Base-by-base conservation (phyloP, 1,139 yeast genomes). In the Kluyveromyces marxianus region DNA sequence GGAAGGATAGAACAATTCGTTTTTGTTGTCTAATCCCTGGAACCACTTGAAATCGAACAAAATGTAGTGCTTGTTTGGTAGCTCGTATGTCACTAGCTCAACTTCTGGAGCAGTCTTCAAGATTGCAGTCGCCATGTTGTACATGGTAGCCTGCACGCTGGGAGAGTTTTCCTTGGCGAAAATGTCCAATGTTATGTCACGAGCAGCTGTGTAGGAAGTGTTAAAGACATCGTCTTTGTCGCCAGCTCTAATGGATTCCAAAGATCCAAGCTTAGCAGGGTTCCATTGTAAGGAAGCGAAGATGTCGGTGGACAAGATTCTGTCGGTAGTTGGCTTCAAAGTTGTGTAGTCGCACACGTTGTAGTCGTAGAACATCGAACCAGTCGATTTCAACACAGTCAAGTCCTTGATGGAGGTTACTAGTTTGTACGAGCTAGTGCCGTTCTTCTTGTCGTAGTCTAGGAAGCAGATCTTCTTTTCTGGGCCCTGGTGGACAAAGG, bases 91-190 rank as follows among this genome's bases (percentile, higher is more conserved):
- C 38, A 88, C 96, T 41, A 72, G 72, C 49, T 71, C 76, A 46
- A 89, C 72, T 51, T 72, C 73, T 4, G 80, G 72, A 48, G 77
- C 82, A 44, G 60, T 63, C 45, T 70, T 72, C 62, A 89, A 75
- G 54, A 89, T 87, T 54, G 79, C 79, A 51, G 77, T 74, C 36
- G 87, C 75, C 92, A 89, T 89, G 73, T 88, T 86, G 74, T 79
- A 89, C 96, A 88, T 88, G 51, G 96, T 89, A 38, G 95, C 96
- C 71, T 89, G 97, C 43, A 89, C 97, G 21, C 95, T 83, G 24
- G 96, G 79, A 7, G 96, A 86, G 67, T 86, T 81, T 67, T 89
- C 96, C 45, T 74, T 67, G 26, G 96, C 96, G 67, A 89, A 89
- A 50, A 76, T 74, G 48, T 81, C 84, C 58, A 89, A 74, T 2